Conservation (phyloP, 2,329 filamentous ascomycete genomes). For the Fusarium armeniacum region DNA sequence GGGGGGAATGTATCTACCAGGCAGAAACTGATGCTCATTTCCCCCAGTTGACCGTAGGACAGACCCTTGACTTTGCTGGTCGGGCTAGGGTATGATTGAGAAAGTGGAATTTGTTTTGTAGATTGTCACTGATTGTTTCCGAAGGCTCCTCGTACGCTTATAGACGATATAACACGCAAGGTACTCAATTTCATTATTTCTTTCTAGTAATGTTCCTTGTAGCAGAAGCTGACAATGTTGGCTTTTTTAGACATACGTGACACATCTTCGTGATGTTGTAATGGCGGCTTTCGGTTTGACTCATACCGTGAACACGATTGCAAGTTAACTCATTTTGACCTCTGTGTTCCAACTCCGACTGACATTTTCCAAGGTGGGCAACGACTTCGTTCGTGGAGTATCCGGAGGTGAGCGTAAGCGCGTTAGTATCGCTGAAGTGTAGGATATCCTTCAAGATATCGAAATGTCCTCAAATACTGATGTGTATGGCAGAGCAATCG, state of each 20-base stretch:
- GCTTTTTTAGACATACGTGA: background rate
- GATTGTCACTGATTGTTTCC: constrained; percentile 1
- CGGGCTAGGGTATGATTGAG: background rate
- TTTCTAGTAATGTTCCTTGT: background rate
- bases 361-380: constrained; percentile 67
- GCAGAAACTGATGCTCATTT: constrained; percentile 86
- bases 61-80: constrained; percentile 77
- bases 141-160: background rate
- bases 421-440: constrained; percentile 54
- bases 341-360: background rate
- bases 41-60: constrained; percentile 78
- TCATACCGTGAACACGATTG: constrained; percentile 74
- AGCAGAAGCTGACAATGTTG: background rate
- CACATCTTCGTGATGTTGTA: constrained; percentile 68
- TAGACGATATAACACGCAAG: constrained; percentile 5
- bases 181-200: background rate
- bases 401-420: constrained; percentile 66
- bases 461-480: background rate
- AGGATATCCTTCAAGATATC: accelerated
- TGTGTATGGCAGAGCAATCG: background rate
- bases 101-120: background rate
- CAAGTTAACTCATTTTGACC: background rate
- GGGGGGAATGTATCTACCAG: constrained; percentile 86
- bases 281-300: constrained; percentile 80
- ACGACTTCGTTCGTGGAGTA: constrained; percentile 75